Evolutionary conservation across 2,329 filamentous ascomycete genomes (phyloP), one percentile per base, ranked within the genome.

Genomic region (Fusarium sp.): DNA sequence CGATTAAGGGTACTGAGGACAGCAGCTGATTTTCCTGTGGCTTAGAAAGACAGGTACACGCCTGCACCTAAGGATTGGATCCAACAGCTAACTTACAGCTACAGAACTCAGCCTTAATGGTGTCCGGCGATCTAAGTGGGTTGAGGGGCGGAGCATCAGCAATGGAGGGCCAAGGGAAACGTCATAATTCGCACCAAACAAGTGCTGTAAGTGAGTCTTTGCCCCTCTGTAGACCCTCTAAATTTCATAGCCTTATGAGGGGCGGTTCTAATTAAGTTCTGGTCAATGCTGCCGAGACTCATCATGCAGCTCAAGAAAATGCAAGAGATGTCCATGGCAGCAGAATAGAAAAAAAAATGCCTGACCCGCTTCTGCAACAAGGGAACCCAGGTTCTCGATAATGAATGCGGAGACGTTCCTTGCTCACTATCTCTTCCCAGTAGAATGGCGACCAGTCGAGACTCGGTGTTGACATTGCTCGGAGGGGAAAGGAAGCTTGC

Each of bases 91-190:
- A 37, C 34, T 37, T 69, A 57, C 25, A n/a, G 25, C 49, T 51
- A 27, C 49, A 41, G 23, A 16, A 41, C 68, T 71, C 63, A 71
- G 68, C 68, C 68, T 68, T 50, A 46, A 49, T 53, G 51, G 68
- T 64, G 67, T 37, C 34, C 34, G 34, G 61, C 53, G 62, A 60
- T 64, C 68, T 51, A 68, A 65, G 68, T 71, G 68, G 68, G 59
- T 30, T 46, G 40, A 49, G 55, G 55, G 63, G 70, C 63, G 65
- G 69, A 72, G 69, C 53, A 70, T 32, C 42, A 56, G 51, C 49
- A 51, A 57, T 41, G 32, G 32, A 34, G 32, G 55, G 42, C 49
- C 59, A 58, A 48, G 42, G 61, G 45, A 51, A 57, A 69, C 68
- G 69, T 72, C 69, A 71, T 37, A 37, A 37, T 72, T 50, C 25